phyloP scores from a whole-genome alignment of 164 flowering plant species.

The Annona cherimola region DNA sequence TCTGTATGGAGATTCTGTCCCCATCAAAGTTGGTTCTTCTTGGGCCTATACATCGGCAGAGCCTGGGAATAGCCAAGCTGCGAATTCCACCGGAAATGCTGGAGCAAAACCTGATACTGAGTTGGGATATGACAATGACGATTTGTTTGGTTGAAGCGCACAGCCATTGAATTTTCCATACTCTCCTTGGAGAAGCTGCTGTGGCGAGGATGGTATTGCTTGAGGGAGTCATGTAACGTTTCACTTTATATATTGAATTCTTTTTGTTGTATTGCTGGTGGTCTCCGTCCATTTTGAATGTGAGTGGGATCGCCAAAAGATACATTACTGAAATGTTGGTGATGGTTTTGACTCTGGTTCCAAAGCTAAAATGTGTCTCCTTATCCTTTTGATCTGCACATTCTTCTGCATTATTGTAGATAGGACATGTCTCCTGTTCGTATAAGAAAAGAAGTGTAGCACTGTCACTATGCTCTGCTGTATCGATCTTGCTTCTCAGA shows the following conservation, averaged over 20 bases:
- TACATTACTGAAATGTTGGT: background rate
- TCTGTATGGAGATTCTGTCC: conserved; percentile 75
- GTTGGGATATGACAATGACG: conserved; percentile 48
- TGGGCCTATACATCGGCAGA: conserved; percentile 64
- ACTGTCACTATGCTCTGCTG: too few species aligned
- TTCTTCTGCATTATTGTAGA: background rate
- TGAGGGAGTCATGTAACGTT: background rate
- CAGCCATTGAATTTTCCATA: background rate
- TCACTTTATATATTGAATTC: conserved; percentile 1
- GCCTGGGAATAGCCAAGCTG: conserved; percentile 23
- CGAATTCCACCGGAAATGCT: conserved; percentile 14
- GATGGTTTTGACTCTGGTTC: background rate
- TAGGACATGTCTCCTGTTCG: background rate
- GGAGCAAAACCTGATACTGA: conserved; percentile 23
- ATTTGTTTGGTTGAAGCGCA: conserved; percentile 52
- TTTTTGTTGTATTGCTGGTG: conserved; percentile 9
- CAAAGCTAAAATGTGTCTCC: background rate
- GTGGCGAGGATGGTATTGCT: conserved; percentile 1
- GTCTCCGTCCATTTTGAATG: background rate
- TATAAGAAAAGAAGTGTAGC: too few species aligned
- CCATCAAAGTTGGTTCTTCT: conserved; percentile 71
- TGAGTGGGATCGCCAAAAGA: background rate
- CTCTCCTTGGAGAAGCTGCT: background rate
- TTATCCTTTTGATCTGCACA: background rate
- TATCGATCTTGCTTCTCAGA: too few species aligned